phyloP scores from a whole-genome alignment of 352 stramenopile genomes.

The Pythium phragmitis region DNA sequence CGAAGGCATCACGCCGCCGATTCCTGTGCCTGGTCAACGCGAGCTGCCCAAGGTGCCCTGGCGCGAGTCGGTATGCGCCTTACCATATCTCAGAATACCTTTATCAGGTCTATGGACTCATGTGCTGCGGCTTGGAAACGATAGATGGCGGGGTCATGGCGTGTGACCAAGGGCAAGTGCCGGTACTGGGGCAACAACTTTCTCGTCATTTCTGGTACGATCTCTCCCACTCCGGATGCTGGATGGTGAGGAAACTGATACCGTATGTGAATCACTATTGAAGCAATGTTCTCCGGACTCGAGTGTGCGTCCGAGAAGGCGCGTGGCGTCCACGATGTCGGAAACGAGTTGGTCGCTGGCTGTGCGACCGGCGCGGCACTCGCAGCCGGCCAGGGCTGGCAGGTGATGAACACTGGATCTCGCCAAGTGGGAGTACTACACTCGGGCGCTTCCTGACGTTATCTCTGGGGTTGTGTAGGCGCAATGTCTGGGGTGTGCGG shows the following conservation, averaged over 20 bases:
- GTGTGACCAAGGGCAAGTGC: slow-evolving; percentile 73
- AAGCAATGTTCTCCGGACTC: slow-evolving; percentile 93
- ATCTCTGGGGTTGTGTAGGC: slow-evolving; percentile 31
- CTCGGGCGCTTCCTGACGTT: no score
- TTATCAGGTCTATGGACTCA: neutral
- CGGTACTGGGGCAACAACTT: slow-evolving; percentile 88
- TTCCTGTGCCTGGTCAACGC: slow-evolving; percentile 76
- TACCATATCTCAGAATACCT: neutral
- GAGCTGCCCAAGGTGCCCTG: slow-evolving; percentile 79
- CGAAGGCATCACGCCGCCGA: slow-evolving; percentile 80
- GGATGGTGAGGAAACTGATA: neutral
- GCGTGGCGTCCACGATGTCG: slow-evolving; percentile 93
- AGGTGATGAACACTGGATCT: slow-evolving; percentile 28
- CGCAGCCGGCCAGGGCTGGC: slow-evolving; percentile 91
- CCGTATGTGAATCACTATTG: neutral
- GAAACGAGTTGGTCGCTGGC: slow-evolving; percentile 92
- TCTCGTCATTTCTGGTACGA: slow-evolving; percentile 74
- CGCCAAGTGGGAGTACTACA: no score
- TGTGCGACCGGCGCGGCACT: slow-evolving; percentile 95
- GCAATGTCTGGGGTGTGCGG: slow-evolving; percentile 92
- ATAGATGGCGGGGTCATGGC: slow-evolving; percentile 65
- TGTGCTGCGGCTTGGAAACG: neutral
- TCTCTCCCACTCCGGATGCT: neutral
- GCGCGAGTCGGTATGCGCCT: slow-evolving; percentile 57
- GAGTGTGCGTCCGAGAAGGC: slow-evolving; percentile 95